Base-by-base conservation (phyloP, 169 alveolate genomes). In the Eimeria maxima region DNA sequence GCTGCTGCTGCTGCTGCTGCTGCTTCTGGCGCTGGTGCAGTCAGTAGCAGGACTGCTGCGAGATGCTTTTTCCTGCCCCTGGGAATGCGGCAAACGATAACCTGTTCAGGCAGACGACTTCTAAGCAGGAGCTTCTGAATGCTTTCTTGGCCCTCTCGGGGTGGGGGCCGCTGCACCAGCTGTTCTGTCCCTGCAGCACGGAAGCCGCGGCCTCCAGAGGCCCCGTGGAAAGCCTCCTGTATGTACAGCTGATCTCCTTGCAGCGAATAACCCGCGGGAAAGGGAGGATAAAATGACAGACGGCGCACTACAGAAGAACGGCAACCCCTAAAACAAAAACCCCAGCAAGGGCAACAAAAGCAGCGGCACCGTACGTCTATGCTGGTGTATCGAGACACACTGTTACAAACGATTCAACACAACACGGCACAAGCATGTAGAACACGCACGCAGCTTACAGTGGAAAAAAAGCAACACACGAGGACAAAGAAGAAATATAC, bases 231-330 rank as follows among this genome's bases (percentile, higher is more conserved):
- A 42, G 42, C 93, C 55, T 88, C 97, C 44, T 47, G 95, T 65
- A 55, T 90, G 69, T 96, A 22, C 65, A 96, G 94, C 63, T 95
- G 69, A 53, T 96, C 96, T 10, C 95, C 76, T 42, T 67, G 97
- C 29, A 98, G 50, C 11, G 90, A 50, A 65, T 98, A 98, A 24
- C 98, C 98, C 24, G 88, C 90, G 27, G 94, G 71, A 38, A 33
- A 42, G 20, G 98, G 98, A 53, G 60, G 60, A 53, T 53, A 53
- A 53, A 53, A 53, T 11, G 60, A 53, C 60, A 53, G 16, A 53
- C 60, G 60, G 10, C 60, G 60, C 60, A 53, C 60, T 11, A 53
- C 60, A 53, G 60, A 53, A 0, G 60, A 53, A 53, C 60, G 60
- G 16, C 10, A 53, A 53, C 60, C 60, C 60, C 60, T 53, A 53